Base-by-base conservation (phyloP, 352 stramenopile genomes). In the Thalassiosira mediterranea region DNA sequence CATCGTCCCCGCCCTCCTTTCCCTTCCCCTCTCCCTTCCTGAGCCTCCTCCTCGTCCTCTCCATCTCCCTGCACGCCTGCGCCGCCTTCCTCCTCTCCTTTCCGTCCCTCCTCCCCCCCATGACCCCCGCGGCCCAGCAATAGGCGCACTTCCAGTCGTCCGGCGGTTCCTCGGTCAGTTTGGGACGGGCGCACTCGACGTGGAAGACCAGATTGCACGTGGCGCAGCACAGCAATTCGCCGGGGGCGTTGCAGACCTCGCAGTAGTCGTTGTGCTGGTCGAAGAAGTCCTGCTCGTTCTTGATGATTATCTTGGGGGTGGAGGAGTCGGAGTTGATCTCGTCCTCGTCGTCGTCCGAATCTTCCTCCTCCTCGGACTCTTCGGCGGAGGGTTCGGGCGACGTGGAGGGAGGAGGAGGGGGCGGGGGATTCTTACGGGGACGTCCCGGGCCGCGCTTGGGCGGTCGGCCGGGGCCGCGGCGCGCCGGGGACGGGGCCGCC, bases 161-260 rank as follows among this genome's bases (percentile, higher is more conserved):
- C 4, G 52, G 21, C 1, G 72, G 70, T 2, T 70, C 8, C 23
- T 68, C 37, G 3, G 10, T 34, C 3, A 74, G 15, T 10, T 49
- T 56, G 0, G 86, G 86, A 31, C 86, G 78, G 13, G 79, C 54
- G 67, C 86, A 92, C 8, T 69, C 56, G 25, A 87, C 47, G 69
- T 92, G 86, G 78, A 90, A 92, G 4, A 87, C 79, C 13, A 88
- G 49, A 67, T 71, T 83, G 57, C 85, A 91, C 0, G 83, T 90
- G 25, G 48, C 72, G 52, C 85, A 91, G 46, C 73, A 88, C 4
- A 92, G 29, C 1, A 92, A 60, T 47, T 88, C 72, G 19, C 71
- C 75, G 28, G 23, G 23, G 3, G 56, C 46, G 11, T 46, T 46
- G 38, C 65, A 74, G 13, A 28, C 38, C 17, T 74, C 65, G 19